A percentile compares a stretch with the other conserved stretches of the same genome.
Conservation (phyloP, 495 filamentous ascomycete genomes). For the Acidiella bohemica region DNA sequence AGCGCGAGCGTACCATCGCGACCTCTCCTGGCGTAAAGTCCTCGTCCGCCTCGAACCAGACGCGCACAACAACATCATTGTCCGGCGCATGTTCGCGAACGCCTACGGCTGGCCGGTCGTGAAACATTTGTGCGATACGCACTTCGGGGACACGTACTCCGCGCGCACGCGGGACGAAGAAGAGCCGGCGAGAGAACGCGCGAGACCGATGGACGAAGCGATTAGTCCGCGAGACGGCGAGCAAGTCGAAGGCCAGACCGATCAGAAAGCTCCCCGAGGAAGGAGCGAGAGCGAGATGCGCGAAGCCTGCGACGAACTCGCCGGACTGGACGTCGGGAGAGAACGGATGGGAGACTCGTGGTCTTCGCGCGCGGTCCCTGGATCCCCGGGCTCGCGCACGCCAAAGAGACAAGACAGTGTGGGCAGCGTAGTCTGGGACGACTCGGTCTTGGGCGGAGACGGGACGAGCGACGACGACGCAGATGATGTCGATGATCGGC, state of each 20-base stretch:
- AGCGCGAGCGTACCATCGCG: conserved; percentile 81
- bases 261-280: conserved; percentile 54
- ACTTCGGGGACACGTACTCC: conserved; percentile 60
- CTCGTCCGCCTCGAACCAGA: conserved; percentile 90
- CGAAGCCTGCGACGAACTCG: conserved; percentile 28
- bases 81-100: conserved; percentile 89
- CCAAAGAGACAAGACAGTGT: conserved; percentile 5
- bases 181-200: conserved; percentile 38
- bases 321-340: conserved; percentile 12
- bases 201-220: conserved; percentile 30
- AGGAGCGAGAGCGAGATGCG: conserved; percentile 36
- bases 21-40: conserved; percentile 88
- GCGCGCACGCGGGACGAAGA: conserved; percentile 46
- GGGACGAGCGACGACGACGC: no score
- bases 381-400: neutral
- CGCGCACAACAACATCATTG: conserved; percentile 96
- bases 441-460: conserved; percentile 27
- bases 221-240: conserved; percentile 32
- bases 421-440: conserved; percentile 26
- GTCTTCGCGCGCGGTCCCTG: neutral
- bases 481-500: conserved; percentile 23
- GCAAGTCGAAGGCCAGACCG: conserved; percentile 46
- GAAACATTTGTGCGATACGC: conserved; percentile 83
- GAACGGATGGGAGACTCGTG: conserved; percentile 3
- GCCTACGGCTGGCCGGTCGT: conserved; percentile 96